Evolutionary conservation across 306 rosid species (phyloP).

Genomic region (Lathyrus sativus): DNA sequence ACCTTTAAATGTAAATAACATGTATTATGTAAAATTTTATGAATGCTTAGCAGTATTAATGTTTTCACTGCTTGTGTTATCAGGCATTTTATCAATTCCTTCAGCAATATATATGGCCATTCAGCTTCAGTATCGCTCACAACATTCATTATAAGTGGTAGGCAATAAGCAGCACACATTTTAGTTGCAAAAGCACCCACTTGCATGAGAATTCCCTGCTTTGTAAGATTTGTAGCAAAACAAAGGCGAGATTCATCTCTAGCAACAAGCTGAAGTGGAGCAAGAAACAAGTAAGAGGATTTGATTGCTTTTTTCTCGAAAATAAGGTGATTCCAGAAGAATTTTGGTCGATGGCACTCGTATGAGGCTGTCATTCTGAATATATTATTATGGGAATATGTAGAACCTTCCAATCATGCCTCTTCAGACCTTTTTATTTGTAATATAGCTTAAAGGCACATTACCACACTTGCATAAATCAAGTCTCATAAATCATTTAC

Average conservation of each 20-base stretch:
- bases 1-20: constrained; percentile 86
- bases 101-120: constrained; percentile 75
- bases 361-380: too few species aligned
- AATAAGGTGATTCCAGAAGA: constrained; percentile 90
- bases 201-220: constrained; percentile 75
- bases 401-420: too few species aligned
- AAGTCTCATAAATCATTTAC: too few species aligned
- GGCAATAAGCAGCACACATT: constrained; percentile 83
- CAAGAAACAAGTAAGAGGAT: constrained; percentile 86
- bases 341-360: constrained; percentile 90
- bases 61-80: constrained; percentile 69
- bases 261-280: constrained; percentile 91
- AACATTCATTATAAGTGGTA: constrained; percentile 64
- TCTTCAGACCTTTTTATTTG: too few species aligned
- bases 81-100: constrained; percentile 79
- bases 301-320: constrained; percentile 78
- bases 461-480: too few species aligned
- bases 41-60: constrained; percentile 78
- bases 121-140: constrained; percentile 77
- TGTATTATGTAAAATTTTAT: constrained; percentile 92
- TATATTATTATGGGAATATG: too few species aligned
- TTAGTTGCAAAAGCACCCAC: constrained; percentile 87
- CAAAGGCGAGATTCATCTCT: constrained; percentile 69
- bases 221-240: constrained; percentile 85
- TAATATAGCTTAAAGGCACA: too few species aligned